These are phyloP conservation scores for Sclerotinia nivalis DNA, from an alignment of 2,329 filamentous ascomycete genomes.

Conservation along the genomic window DNA sequence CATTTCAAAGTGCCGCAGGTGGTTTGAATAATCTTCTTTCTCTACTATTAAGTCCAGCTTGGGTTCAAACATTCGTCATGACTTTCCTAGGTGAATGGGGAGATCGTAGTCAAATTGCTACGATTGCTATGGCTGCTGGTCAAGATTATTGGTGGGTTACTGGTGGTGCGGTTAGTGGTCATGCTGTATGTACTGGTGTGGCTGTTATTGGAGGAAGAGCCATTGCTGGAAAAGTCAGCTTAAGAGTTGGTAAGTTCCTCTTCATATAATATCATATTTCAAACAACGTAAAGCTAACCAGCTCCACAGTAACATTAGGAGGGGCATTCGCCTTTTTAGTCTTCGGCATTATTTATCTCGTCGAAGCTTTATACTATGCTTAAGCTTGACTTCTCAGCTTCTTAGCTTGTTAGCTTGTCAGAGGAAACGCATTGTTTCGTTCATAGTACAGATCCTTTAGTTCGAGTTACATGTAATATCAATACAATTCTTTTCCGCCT, in stretches of 20 bases:
- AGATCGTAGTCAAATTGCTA: constrained; percentile 95
- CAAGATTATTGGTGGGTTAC: constrained; percentile 99
- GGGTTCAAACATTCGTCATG: constrained; percentile 99
- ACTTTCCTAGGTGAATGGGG: constrained; percentile 99
- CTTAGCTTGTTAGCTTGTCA: not conserved
- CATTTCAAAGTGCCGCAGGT: constrained; percentile 48
- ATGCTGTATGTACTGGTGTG: constrained; percentile 85
- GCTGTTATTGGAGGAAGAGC: constrained; percentile 91
- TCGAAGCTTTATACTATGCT: constrained; percentile 70
- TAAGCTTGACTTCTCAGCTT: constrained; percentile 24
- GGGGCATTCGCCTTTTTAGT: constrained; percentile 86
- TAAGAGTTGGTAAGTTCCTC: constrained; percentile 81
- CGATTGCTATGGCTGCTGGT: constrained; percentile 97
- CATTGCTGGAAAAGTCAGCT: constrained; percentile 89
- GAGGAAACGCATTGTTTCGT: not conserved
- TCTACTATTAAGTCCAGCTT: constrained; percentile 87
- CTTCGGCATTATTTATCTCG: constrained; percentile 88
- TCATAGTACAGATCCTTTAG: not conserved
- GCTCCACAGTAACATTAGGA: constrained; percentile 77
- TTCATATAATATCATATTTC: not conserved
- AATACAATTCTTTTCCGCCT: not conserved
- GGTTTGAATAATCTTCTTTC: constrained; percentile 86
- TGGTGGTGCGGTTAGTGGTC: constrained; percentile 80
- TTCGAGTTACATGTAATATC: constrained; percentile 10
- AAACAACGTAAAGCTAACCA: constrained; percentile 32